A percentile compares a stretch with the other conserved stretches of the same genome.
These are phyloP conservation scores for Microstegium vimineum DNA, from an alignment of 176 grass and related monocot species.

Conservation along the genomic window DNA sequence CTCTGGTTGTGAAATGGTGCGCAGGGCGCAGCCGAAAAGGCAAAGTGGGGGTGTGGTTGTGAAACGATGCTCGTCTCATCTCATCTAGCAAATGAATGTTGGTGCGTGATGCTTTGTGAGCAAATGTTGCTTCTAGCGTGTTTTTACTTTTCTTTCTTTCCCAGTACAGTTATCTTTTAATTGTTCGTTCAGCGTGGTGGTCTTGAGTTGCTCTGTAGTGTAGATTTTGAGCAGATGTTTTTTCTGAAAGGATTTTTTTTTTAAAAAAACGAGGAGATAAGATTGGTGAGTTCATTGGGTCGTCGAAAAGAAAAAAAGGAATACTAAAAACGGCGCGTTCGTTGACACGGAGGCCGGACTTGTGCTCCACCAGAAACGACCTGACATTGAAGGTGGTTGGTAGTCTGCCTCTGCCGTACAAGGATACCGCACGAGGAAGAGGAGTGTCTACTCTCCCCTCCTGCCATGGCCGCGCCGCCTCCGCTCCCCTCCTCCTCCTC, in stretches of 20 bases:
- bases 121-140: background rate
- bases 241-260: too few species aligned
- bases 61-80: background rate
- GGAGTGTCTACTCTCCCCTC: background rate
- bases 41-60: background rate
- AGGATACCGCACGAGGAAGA: background rate
- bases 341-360: background rate
- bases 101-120: background rate
- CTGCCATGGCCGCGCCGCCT: background rate
- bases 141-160: background rate
- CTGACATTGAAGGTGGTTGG: too few species aligned
- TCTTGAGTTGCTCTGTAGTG: too few species aligned
- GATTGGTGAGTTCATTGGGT: too few species aligned
- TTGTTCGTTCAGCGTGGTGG: too few species aligned
- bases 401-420: background rate
- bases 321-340: background rate
- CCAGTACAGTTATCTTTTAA: background rate
- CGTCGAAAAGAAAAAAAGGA: too few species aligned
- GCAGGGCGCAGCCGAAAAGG: background rate
- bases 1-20: background rate
- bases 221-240: background rate
- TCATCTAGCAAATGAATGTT: too few species aligned
- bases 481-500: background rate
- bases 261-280: too few species aligned
- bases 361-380: background rate